Evolutionary conservation across 139 green algal species (phyloP).

Genomic region (Tetradesmus obliquus): DNA sequence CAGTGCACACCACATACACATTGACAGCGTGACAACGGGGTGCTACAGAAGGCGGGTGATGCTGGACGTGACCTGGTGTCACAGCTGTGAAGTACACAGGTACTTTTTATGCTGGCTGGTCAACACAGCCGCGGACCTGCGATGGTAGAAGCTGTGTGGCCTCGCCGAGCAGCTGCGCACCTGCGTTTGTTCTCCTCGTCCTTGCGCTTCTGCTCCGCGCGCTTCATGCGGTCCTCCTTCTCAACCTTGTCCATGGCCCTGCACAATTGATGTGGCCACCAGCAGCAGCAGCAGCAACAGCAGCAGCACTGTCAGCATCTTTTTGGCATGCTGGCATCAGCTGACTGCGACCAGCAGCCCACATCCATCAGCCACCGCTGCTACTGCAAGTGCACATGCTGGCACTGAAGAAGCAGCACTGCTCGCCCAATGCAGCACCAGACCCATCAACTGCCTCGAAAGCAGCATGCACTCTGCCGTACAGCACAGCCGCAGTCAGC

Average conservation of each 20-base stretch:
- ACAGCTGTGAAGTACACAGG: no score
- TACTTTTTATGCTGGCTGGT: no score
- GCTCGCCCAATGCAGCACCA: background rate
- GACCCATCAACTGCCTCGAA: background rate
- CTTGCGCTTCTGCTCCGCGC: slow-evolving; percentile 58
- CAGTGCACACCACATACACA: no score
- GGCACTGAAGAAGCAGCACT: background rate
- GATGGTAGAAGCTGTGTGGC: no score
- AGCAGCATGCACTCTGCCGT: background rate
- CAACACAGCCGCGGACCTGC: no score
- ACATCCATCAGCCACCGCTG: background rate
- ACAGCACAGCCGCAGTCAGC: background rate
- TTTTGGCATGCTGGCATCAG: background rate
- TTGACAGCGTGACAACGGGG: no score
- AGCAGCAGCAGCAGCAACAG: background rate
- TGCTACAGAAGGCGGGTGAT: background rate
- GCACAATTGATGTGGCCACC: background rate
- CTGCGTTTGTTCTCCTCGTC: slow-evolving; percentile 59
- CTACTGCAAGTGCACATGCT: background rate
- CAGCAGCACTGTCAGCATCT: background rate
- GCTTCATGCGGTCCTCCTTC: slow-evolving; percentile 46
- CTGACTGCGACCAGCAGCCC: no score
- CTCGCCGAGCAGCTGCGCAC: background rate
- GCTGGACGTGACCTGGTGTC: no score
- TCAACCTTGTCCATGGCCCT: slow-evolving; percentile 52